phyloP scores from a whole-genome alignment of 441 rosid species.

The Pelargonium citronellum region DNA sequence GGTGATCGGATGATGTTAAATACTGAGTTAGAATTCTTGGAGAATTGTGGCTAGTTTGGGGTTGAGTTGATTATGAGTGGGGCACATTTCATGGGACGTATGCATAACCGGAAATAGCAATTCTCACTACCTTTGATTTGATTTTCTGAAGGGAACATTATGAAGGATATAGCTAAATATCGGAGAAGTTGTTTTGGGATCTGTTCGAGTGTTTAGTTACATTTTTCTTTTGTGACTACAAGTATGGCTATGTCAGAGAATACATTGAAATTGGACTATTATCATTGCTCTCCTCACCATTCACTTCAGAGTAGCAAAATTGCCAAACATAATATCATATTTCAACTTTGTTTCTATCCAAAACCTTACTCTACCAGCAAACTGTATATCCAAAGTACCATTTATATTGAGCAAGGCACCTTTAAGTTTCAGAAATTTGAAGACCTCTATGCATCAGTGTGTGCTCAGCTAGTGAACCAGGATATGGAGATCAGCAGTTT shows the following conservation, averaged over 20 bases:
- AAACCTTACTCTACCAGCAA: not conserved
- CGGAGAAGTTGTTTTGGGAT: not conserved
- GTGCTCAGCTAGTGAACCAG: not conserved
- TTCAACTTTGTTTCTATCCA: not conserved
- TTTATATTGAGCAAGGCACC: not conserved
- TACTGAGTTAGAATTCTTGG: not conserved
- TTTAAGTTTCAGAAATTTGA: not conserved
- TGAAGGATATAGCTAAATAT: too few relatives aligned
- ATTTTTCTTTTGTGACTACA: not conserved
- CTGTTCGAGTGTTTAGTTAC: not conserved
- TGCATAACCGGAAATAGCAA: not conserved
- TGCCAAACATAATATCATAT: not conserved
- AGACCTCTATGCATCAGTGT: not conserved
- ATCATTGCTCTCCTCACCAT: not conserved
- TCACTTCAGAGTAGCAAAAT: not conserved
- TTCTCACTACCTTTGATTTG: not conserved
- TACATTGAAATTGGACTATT: not conserved
- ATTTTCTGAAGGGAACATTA: not conserved
- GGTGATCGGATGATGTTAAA: not conserved
- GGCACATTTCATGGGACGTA: not conserved
- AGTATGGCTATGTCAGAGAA: not conserved
- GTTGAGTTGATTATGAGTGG: not conserved
- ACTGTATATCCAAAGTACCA: not conserved
- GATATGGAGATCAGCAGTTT: not conserved
- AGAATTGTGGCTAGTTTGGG: not conserved